Evolutionary conservation across 2,329 filamentous ascomycete genomes (phyloP).

Genomic region (Colletotrichum tropicale): DNA sequence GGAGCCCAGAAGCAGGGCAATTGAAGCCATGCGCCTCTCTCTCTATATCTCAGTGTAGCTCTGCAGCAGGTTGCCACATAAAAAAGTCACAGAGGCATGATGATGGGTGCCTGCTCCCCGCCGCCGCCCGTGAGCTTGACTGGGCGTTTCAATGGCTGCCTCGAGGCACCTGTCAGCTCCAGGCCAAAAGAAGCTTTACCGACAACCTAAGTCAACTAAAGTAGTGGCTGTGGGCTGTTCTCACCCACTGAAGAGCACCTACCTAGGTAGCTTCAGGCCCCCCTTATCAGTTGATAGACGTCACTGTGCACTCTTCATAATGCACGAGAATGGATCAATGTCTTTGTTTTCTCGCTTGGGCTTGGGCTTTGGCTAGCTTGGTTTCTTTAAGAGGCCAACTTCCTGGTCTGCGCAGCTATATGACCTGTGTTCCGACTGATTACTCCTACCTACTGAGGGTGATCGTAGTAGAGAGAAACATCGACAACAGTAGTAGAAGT

Average conservation of each 20-base stretch:
- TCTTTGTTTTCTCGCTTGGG: not conserved
- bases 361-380: not conserved
- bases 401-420: not conserved
- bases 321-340: not conserved
- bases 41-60: not conserved
- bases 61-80: not conserved
- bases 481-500: too few species aligned
- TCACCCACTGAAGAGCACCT: not conserved
- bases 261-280: not conserved
- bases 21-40: not conserved
- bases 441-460: not conserved
- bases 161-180: not conserved
- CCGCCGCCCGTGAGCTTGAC: not conserved
- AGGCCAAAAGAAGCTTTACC: not conserved
- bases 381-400: not conserved
- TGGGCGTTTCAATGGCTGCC: not conserved
- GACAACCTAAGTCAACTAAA: slow-evolving; percentile 1
- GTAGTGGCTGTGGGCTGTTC: not conserved
- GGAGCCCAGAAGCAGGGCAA: not conserved
- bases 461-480: too few species aligned
- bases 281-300: not conserved
- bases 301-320: not conserved
- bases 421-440: not conserved
- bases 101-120: not conserved
- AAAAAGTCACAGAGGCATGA: not conserved